phyloP scores from a whole-genome alignment of 306 rosid genomes.

The Coriaria nepalensis region DNA sequence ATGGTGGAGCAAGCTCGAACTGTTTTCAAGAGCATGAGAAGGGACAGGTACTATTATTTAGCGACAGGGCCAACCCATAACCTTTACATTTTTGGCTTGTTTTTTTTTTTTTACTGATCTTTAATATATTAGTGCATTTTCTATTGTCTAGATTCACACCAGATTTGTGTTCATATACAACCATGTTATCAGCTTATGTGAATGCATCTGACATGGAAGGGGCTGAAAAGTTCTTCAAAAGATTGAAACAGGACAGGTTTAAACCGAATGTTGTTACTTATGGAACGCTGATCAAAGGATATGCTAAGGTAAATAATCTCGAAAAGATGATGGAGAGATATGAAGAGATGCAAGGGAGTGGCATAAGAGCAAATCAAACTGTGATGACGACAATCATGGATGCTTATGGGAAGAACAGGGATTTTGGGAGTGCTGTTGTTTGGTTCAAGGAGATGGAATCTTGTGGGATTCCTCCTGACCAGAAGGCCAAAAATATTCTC shows the following conservation, averaged over 20 bases:
- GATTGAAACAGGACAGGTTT: conserved; percentile 61
- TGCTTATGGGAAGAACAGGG: conserved; percentile 65
- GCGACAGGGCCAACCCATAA: no score
- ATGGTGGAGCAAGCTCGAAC: conserved; percentile 87
- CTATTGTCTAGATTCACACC: conserved; percentile 48
- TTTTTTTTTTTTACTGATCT: no score
- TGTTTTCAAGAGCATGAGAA: conserved; percentile 87
- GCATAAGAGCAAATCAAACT: conserved; percentile 53
- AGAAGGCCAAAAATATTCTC: conserved; percentile 75
- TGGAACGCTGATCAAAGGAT: conserved; percentile 77
- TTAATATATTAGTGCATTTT: neutral
- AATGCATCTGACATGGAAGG: conserved; percentile 86
- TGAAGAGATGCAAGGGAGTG: conserved; percentile 55
- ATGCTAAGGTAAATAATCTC: conserved; percentile 50
- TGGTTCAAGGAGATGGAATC: conserved; percentile 87
- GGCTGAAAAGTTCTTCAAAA: conserved; percentile 68
- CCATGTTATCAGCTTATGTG: conserved; percentile 84
- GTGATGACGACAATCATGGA: conserved; percentile 81
- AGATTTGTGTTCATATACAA: conserved; percentile 75
- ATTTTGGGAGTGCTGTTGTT: conserved; percentile 59
- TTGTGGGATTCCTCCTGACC: conserved; percentile 51
- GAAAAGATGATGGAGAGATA: conserved; percentile 56
- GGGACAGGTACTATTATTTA: conserved; percentile 53
- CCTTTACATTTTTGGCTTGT: no score
- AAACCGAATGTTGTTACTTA: conserved; percentile 74